These are phyloP conservation scores for Plectosphaerella cucumerina DNA, from an alignment of 2,329 filamentous ascomycete genomes.

Conservation along the genomic window DNA sequence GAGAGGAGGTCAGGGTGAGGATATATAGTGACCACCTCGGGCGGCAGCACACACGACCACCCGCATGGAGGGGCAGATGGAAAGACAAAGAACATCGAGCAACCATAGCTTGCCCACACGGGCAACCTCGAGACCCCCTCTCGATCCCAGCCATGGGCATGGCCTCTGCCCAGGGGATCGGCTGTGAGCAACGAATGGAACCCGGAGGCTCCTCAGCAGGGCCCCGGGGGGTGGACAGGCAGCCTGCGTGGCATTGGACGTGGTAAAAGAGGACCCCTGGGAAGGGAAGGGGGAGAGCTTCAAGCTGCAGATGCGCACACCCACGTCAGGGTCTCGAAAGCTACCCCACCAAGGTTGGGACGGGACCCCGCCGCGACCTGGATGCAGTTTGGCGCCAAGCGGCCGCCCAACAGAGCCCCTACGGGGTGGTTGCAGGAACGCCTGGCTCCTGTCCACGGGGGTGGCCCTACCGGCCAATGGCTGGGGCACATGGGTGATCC, in stretches of 20 bases:
- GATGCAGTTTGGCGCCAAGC: slow-evolving; percentile 4
- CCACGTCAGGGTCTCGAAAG: background rate
- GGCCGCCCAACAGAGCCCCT: background rate
- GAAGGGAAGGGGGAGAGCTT: background rate
- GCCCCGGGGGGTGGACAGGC: no score
- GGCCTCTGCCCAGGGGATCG: background rate
- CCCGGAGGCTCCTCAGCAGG: background rate
- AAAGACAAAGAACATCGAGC: background rate
- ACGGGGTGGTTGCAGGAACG: no score
- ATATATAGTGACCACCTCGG: background rate
- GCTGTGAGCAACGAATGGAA: background rate
- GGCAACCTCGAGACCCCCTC: slow-evolving; percentile 1
- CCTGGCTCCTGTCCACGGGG: background rate
- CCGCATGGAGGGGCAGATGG: background rate
- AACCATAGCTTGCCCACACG: slow-evolving; percentile 1
- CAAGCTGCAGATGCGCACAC: no score
- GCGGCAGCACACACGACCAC: no score
- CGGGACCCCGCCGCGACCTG: slow-evolving; percentile 4
- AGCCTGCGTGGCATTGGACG: background rate
- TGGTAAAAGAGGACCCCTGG: slow-evolving; percentile 1
- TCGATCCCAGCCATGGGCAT: slow-evolving; percentile 3
- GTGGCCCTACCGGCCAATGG: slow-evolving; percentile 31
- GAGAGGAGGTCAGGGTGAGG: background rate
- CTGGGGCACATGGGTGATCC: slow-evolving; percentile 34
- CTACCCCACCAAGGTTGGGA: slow-evolving; percentile 3